Conservation (phyloP, 306 rosid species). For the Coriaria nepalensis region DNA sequence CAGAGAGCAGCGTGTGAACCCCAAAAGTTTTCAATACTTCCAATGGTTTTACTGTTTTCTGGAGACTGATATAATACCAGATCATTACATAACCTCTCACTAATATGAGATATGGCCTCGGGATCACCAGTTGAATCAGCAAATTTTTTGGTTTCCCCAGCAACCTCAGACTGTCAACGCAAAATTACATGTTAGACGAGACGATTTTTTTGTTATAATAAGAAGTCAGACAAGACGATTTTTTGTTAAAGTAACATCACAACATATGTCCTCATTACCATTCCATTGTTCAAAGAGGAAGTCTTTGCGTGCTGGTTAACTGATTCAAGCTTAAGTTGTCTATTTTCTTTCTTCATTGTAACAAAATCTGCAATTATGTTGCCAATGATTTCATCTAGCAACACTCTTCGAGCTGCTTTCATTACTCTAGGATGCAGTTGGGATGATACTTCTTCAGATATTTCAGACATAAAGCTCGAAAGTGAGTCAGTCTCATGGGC, state of each 20-base stretch:
- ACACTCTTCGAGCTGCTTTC: constrained; percentile 78
- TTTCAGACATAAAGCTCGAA: constrained; percentile 35
- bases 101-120: constrained; percentile 12
- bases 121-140: constrained; percentile 25
- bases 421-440: constrained; percentile 59
- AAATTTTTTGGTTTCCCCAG: constrained; percentile 22
- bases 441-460: constrained; percentile 65
- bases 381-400: constrained; percentile 82
- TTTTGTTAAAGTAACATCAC: constrained; percentile 1
- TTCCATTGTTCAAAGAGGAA: constrained; percentile 20
- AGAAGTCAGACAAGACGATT: constrained; percentile 9
- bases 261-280: constrained; percentile 30
- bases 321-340: constrained; percentile 31
- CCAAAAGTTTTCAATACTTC: constrained; percentile 68
- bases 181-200: constrained; percentile 19
- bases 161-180: constrained; percentile 36
- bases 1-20: constrained; percentile 56
- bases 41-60: constrained; percentile 36
- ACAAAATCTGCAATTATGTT: constrained; percentile 55
- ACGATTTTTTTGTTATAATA: background rate
- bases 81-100: constrained; percentile 17
- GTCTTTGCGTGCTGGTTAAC: constrained; percentile 25
- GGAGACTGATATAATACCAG: constrained; percentile 22
- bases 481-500: constrained; percentile 26
- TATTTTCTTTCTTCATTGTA: constrained; percentile 35